These are phyloP conservation scores for Xerocomus minutiporus DNA, from an alignment of 1,284 basidiomycete genomes.

Conservation along the genomic window DNA sequence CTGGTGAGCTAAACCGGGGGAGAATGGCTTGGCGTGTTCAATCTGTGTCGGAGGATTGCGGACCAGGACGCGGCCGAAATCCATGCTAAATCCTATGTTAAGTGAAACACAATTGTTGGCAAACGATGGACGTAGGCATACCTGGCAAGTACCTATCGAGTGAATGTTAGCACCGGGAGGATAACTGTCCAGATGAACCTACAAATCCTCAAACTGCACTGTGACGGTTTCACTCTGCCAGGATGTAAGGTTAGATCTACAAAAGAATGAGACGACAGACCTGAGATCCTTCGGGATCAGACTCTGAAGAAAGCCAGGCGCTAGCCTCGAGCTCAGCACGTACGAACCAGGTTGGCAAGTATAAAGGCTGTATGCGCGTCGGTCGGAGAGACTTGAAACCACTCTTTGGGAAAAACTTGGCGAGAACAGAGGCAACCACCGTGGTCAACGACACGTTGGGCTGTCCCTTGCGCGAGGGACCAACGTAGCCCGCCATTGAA, in stretches of 20 bases:
- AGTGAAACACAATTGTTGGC: not conserved
- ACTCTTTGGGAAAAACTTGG: conserved; percentile 28
- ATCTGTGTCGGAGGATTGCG: conserved; percentile 13
- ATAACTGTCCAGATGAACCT: conserved; percentile 10
- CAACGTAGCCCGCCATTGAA: conserved; percentile 16
- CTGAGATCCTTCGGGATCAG: conserved; percentile 20
- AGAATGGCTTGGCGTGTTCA: conserved; percentile 31
- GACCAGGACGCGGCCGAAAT: conserved; percentile 32
- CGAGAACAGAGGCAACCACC: conserved; percentile 23
- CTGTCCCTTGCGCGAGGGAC: conserved; percentile 10
- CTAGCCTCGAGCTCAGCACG: conserved; percentile 47
- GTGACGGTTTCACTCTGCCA: conserved; percentile 17
- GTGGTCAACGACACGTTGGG: conserved; percentile 16
- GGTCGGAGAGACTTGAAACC: conserved; percentile 29
- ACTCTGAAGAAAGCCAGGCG: conserved; percentile 25
- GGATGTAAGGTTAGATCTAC: conserved; percentile 1
- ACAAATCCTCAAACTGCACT: conserved; percentile 28
- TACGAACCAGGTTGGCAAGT: conserved; percentile 59
- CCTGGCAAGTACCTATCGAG: conserved; percentile 27
- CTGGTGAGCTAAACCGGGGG: conserved; percentile 31
- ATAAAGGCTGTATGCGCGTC: conserved; percentile 41
- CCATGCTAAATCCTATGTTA: conserved; percentile 22
- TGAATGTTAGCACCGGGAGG: conserved; percentile 11
- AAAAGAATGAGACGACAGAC: conserved; percentile 16
- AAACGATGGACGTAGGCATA: conserved; percentile 9